Evolutionary conservation across 176 grass and related monocot genomes (phyloP), one percentile per base, ranked within the genome.

Genomic region (Eragrostis nindensis): DNA sequence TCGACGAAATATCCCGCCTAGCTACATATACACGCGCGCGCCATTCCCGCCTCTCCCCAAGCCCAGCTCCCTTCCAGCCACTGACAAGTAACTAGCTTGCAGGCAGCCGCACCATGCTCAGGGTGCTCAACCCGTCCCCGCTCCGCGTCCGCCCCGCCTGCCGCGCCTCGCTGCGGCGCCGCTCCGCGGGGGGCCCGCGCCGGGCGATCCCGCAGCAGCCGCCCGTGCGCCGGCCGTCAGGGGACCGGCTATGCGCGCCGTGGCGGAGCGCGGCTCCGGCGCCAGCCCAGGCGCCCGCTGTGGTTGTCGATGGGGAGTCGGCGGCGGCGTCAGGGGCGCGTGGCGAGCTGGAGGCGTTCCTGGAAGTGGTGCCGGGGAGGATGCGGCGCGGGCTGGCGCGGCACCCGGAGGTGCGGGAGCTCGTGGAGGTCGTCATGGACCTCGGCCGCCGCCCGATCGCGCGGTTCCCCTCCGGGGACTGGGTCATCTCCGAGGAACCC

Each of bases 371-470:
- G 48, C 92, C 92, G 15, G 66, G 66, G 17, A 87, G 92, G 90
- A 95, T 98, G 90, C 82, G 92, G 74, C 73, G 89, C 57, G 92
- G 88, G 74, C 75, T 98, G 39, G 86, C 55, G 54, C 82, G 82
- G 80, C 92, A 98, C 67, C 78, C 66, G 29, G 86, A 98, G 79
- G 68, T 93, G 60, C 80, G 89, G 88, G 81, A 93, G 57, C 89
- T 98, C 78, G 90, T 98, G 54, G 95, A 98, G 90, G 88, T 98
- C 60, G 90, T 98, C 68, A 82, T 98, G 92, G 95, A 98, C 91
- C 87, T 98, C 56, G 95, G 95, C 3, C 87, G 95, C 65, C 78
- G 76, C 52, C 95, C 95, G 9, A 29, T 95, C 18, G 95, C 95
- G 11, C 85, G 95, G 48, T 98, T 98, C 87, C 95, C 95, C 0